A percentile compares a stretch with the other conserved stretches of the same genome.
These are phyloP conservation scores for Thelonectria rubi DNA, from an alignment of 2,329 filamentous ascomycete species.

Conservation along the genomic window DNA sequence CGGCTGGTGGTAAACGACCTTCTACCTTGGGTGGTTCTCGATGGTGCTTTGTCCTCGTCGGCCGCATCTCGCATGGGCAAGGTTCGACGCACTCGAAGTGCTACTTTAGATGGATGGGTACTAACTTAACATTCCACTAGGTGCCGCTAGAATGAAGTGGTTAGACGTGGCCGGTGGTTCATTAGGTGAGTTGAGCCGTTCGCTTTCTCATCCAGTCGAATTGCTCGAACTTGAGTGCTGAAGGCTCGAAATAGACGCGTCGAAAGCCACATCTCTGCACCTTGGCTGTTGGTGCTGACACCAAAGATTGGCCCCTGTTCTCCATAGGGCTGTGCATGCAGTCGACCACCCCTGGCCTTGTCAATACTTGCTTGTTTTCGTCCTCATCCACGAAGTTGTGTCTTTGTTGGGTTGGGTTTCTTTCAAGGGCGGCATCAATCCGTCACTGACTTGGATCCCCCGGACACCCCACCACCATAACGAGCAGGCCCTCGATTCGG, in stretches of 20 bases:
- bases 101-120: not conserved
- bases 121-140: not conserved
- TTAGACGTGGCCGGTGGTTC: slow-evolving; percentile 7
- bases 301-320: slow-evolving; percentile 27
- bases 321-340: slow-evolving; percentile 39
- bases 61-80: slow-evolving; percentile 14
- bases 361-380: slow-evolving; percentile 35
- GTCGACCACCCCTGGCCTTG: slow-evolving; percentile 26
- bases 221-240: not conserved
- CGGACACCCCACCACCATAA: slow-evolving; percentile 10
- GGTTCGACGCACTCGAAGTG: not conserved
- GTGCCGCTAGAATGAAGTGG: slow-evolving; percentile 3
- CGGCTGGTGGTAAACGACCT: not conserved
- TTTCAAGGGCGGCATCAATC: slow-evolving; percentile 1
- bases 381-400: not conserved
- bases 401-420: slow-evolving; percentile 19
- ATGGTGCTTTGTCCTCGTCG: not conserved
- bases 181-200: slow-evolving; percentile 7
- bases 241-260: slow-evolving; percentile 15
- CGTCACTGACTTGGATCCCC: not conserved
- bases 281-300: slow-evolving; percentile 30
- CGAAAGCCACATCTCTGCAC: slow-evolving; percentile 12
- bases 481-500: slow-evolving; percentile 15
- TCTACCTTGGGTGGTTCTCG: not conserved
- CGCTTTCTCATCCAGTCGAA: not conserved